These are phyloP conservation scores for Jaenimonas drosophilae DNA, from an alignment of 208 protist species.

Conservation along the genomic window DNA sequence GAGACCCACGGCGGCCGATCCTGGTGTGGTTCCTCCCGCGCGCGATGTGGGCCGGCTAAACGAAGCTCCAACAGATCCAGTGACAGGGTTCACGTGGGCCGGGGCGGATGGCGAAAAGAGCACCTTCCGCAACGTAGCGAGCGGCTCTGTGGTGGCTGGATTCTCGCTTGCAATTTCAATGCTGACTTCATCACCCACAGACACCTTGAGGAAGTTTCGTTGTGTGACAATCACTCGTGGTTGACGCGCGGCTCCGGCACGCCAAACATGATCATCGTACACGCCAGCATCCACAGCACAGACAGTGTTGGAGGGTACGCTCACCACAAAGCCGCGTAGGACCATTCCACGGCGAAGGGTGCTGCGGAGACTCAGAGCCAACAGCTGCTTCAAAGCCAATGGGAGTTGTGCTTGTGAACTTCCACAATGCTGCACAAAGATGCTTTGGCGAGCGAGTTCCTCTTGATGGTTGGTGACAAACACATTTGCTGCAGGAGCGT, in stretches of 20 bases:
- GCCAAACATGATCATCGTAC: conserved; percentile 6
- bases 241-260: no score
- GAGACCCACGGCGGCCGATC: no score
- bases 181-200: conserved; percentile 34
- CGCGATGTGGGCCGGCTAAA: no score
- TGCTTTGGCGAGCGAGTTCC: neutral
- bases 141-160: no score
- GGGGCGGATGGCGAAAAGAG: no score
- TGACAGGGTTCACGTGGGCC: no score
- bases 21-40: no score
- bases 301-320: conserved; percentile 18
- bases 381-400: conserved; percentile 14
- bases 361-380: conserved; percentile 9
- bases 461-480: neutral
- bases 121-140: no score
- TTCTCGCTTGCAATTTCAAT: no score
- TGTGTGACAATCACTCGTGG: conserved; percentile 48
- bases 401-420: no score
- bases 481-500: neutral
- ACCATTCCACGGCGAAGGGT: conserved; percentile 21
- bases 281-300: conserved; percentile 67
- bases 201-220: conserved; percentile 64
- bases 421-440: neutral
- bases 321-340: conserved; percentile 58
- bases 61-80: no score